Evolutionary conservation across 305 asterid species (phyloP).

Genomic region (Rubia peregrina): DNA sequence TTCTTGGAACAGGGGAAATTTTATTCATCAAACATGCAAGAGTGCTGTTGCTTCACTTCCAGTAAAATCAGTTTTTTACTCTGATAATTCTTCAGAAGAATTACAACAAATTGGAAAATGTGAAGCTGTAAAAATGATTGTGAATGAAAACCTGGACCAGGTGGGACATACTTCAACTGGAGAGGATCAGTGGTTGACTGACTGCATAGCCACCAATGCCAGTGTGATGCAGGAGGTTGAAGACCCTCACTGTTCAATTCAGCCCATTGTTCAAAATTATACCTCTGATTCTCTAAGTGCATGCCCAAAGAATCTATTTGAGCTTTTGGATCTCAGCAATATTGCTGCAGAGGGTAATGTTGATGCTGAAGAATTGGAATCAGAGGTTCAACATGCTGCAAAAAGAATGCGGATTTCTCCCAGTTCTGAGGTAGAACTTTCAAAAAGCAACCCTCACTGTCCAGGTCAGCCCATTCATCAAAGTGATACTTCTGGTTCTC

Average conservation of each 20-base stretch:
- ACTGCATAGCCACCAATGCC: constrained; percentile 24
- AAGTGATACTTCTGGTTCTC: constrained; percentile 15
- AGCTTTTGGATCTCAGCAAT: constrained; percentile 18
- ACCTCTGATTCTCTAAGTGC: constrained; percentile 17
- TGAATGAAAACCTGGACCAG: constrained; percentile 19
- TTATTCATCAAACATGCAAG: constrained; percentile 28
- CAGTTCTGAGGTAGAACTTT: constrained; percentile 23
- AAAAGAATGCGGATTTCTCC: constrained; percentile 45
- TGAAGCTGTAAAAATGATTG: constrained; percentile 21
- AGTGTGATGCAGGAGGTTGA: constrained; percentile 25
- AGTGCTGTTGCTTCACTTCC: constrained; percentile 26
- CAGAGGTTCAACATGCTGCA: constrained; percentile 33
- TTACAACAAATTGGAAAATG: constrained; percentile 25
- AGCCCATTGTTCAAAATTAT: constrained; percentile 18
- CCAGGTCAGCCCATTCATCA: constrained; percentile 21
- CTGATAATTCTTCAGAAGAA: constrained; percentile 29
- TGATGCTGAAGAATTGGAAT: constrained; percentile 17
- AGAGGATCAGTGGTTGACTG: constrained; percentile 20
- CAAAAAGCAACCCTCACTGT: constrained; percentile 10
- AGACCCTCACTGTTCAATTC: constrained; percentile 20
- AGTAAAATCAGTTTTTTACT: constrained; percentile 28
- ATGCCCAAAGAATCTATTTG: constrained; percentile 19
- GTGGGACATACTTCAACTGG: constrained; percentile 17
- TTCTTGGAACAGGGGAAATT: constrained; percentile 19
- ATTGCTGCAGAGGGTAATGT: constrained; percentile 6